A percentile compares a stretch with the other conserved stretches of the same genome.
These are phyloP conservation scores for Erythrobasidium yunnanense DNA, from an alignment of 768 basidiomycete genomes.

Conservation along the genomic window DNA sequence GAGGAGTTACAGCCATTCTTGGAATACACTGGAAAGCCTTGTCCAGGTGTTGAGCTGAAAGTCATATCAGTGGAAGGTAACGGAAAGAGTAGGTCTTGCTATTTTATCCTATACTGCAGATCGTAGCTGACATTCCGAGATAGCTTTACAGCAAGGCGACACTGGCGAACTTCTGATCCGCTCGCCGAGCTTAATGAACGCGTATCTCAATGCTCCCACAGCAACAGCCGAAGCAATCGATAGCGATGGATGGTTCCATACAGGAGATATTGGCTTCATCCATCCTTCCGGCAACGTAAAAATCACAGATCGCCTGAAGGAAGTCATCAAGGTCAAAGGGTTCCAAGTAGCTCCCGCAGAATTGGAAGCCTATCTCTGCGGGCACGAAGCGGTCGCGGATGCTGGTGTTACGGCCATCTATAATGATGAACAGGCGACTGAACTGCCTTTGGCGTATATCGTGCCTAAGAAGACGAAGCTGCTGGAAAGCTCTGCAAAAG, in stretches of 20 bases:
- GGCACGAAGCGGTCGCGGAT: conserved; percentile 33
- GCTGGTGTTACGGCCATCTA: conserved; percentile 36
- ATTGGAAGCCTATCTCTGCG: conserved; percentile 37
- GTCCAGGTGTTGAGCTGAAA: conserved; percentile 3
- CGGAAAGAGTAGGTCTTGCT: not conserved
- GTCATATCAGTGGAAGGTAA: not conserved
- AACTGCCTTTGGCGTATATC: conserved; percentile 36
- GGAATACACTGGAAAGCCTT: conserved; percentile 29
- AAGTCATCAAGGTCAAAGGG: conserved; percentile 40
- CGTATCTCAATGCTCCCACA: conserved; percentile 36
- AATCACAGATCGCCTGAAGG: conserved; percentile 33
- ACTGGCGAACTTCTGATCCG: conserved; percentile 37
- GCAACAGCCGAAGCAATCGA: conserved; percentile 35
- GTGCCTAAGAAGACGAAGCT: conserved; percentile 35
- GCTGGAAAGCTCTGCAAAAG: conserved; percentile 2
- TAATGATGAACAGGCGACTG: conserved; percentile 37
- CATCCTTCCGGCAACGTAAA: conserved; percentile 30
- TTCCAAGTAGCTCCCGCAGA: conserved; percentile 39
- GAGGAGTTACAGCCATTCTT: conserved; percentile 30
- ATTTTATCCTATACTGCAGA: conserved; percentile 22
- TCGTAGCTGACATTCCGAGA: conserved; percentile 29
- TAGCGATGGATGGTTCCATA: conserved; percentile 35
- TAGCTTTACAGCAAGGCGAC: conserved; percentile 16
- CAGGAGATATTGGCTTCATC: conserved; percentile 38
- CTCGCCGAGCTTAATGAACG: conserved; percentile 31